A percentile compares a stretch with the other conserved stretches of the same genome.
phyloP scores from a whole-genome alignment of 176 grass and related monocot genomes.

The Avena atlantica region DNA sequence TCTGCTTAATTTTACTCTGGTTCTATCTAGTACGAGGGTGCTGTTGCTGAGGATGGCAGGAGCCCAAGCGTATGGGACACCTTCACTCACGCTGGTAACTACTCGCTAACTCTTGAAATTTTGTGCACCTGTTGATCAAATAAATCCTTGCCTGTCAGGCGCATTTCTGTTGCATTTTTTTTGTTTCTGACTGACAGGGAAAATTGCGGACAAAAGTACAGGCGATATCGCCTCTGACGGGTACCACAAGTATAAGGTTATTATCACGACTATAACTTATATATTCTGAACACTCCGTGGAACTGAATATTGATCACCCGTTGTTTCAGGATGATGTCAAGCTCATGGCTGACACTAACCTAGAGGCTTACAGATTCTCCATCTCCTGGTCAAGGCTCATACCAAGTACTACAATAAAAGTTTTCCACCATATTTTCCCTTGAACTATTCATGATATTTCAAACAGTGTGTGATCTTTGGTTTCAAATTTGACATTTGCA shows the following conservation, averaged over 20 bases:
- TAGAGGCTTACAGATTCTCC: constrained; percentile 81
- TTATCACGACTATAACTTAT: too few species aligned
- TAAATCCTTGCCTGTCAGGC: background rate
- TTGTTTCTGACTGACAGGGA: background rate
- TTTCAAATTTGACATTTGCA: constrained; percentile 22
- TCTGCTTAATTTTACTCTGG: background rate
- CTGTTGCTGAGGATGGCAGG: constrained; percentile 40
- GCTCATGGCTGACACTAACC: constrained; percentile 55
- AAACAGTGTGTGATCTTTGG: too few species aligned
- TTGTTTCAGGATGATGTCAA: constrained; percentile 66
- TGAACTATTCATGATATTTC: too few species aligned
- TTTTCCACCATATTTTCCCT: too few species aligned
- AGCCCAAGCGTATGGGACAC: constrained; percentile 49
- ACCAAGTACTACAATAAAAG: background rate
- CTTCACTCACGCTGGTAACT: constrained; percentile 6
- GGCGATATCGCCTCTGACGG: constrained; percentile 20
- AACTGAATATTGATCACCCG: background rate
- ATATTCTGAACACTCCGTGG: background rate
- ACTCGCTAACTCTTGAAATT: background rate
- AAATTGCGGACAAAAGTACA: constrained; percentile 11
- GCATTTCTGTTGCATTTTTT: too few species aligned
- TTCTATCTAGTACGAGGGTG: constrained; percentile 4
- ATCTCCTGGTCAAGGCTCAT: constrained; percentile 85
- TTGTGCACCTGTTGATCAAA: background rate
- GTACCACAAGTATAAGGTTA: constrained; percentile 45